Conservation (phyloP, 2,329 filamentous ascomycete genomes). For the Myotisia sp. region DNA sequence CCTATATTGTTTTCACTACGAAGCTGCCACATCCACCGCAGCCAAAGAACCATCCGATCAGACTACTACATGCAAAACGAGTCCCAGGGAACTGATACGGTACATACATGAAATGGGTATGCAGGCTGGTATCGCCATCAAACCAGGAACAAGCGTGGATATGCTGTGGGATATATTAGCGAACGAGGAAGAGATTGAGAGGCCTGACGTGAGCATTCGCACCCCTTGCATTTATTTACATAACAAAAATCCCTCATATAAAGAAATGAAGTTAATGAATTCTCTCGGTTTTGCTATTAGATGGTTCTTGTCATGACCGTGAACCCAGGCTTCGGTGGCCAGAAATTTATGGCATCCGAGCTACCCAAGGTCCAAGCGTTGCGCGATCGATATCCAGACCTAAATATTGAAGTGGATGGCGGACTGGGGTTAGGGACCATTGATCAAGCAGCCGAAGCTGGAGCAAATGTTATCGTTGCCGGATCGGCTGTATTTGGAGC, state of each 20-base stretch:
- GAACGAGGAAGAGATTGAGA: slow-evolving; percentile 54
- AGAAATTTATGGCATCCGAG: slow-evolving; percentile 96
- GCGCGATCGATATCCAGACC: slow-evolving; percentile 67
- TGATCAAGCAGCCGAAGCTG: slow-evolving; percentile 83
- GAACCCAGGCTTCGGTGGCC: slow-evolving; percentile 89
- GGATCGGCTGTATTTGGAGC: slow-evolving; percentile 93
- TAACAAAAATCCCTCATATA: neutral
- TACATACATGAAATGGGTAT: slow-evolving; percentile 84
- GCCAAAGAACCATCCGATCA: slow-evolving; percentile 62
- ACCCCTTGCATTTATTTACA: too few species aligned
- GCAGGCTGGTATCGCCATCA: slow-evolving; percentile 87
- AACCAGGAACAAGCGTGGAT: slow-evolving; percentile 79
- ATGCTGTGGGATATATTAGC: slow-evolving; percentile 86
- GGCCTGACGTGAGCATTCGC: slow-evolving; percentile 66
- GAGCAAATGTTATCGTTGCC: slow-evolving; percentile 94
- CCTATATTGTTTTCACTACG: slow-evolving; percentile 99
- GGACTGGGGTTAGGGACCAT: slow-evolving; percentile 80
- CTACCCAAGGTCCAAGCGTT: slow-evolving; percentile 84
- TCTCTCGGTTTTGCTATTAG: too few species aligned
- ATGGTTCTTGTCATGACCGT: slow-evolving; percentile 99
- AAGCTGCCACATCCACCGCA: slow-evolving; percentile 73
- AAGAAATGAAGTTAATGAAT: too few species aligned
- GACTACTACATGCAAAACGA: slow-evolving; percentile 55
- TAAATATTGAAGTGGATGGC: slow-evolving; percentile 96
- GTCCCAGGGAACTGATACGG: slow-evolving; percentile 66